Conservation (phyloP, 768 basidiomycete genomes). For the Hortiboletus flavorubellus region DNA sequence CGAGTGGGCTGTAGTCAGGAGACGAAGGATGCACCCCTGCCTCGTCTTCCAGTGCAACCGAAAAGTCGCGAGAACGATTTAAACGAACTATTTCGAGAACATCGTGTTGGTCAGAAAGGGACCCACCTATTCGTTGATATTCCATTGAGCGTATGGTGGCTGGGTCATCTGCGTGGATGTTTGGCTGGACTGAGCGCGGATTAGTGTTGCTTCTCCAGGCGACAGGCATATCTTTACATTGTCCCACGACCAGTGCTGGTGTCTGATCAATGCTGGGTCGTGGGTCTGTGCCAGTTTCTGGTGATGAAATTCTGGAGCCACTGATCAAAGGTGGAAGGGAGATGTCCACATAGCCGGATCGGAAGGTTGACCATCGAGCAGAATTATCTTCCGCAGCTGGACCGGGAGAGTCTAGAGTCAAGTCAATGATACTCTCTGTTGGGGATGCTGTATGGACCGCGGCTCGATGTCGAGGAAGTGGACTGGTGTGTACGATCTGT, state of each 20-base stretch:
- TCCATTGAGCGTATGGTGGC: neutral
- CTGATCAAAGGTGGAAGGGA: neutral
- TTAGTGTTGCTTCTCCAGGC: neutral
- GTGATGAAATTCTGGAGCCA: neutral
- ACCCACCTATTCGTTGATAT: neutral
- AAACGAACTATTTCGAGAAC: neutral
- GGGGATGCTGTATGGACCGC: neutral
- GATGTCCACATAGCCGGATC: slow-evolving; percentile 24
- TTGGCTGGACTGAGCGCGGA: neutral
- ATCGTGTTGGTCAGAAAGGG: neutral
- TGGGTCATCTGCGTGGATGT: neutral
- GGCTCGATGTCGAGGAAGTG: neutral
- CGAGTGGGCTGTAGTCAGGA: neutral
- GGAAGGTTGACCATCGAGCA: slow-evolving; percentile 24
- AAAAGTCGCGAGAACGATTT: neutral
- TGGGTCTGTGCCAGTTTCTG: neutral
- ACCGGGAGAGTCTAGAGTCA: slow-evolving; percentile 1
- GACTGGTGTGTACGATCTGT: neutral
- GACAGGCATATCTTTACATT: neutral
- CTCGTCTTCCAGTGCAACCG: neutral
- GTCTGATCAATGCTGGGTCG: neutral
- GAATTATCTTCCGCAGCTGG: neutral
- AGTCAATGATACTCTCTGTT: slow-evolving; percentile 6
- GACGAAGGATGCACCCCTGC: neutral
- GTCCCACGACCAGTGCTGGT: neutral